phyloP scores from a whole-genome alignment of 179 eudicot genomes.

The Beta lomatogona region DNA sequence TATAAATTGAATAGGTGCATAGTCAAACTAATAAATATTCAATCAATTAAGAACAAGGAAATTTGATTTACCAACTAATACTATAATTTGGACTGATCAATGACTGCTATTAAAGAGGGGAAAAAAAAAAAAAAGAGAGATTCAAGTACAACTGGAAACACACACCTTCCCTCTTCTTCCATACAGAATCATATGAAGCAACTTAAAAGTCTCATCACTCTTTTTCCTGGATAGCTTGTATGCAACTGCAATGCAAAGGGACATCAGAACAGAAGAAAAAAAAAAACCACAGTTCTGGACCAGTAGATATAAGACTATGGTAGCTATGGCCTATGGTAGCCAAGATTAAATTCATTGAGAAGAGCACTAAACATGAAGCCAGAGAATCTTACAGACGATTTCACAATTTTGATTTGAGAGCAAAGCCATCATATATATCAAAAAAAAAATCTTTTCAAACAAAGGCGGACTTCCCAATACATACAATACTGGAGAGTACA shows the following conservation, averaged over 20 bases:
- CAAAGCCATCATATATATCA: not conserved
- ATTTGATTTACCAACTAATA: not conserved
- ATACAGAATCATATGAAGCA: conserved; percentile 76
- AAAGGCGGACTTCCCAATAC: not conserved
- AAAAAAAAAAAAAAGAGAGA: not conserved
- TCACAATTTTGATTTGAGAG: not conserved
- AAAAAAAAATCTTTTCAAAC: not conserved
- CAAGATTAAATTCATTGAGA: not conserved
- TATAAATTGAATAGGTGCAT: not conserved
- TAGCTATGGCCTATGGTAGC: not conserved
- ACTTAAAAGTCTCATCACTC: conserved; percentile 64
- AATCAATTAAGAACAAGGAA: not conserved
- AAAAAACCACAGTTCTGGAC: not conserved
- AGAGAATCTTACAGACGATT: not conserved
- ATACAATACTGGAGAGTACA: not conserved
- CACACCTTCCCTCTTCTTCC: conserved; percentile 91
- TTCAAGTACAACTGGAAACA: conserved; percentile 4
- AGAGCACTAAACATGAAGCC: not conserved
- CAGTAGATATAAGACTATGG: not conserved
- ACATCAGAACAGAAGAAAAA: conserved; percentile 16
- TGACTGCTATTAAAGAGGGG: not conserved
- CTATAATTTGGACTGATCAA: not conserved
- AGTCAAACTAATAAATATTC: too few relatives aligned
- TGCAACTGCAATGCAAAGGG: conserved; percentile 62
- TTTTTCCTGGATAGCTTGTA: conserved; percentile 79